A percentile compares a stretch with the other conserved stretches of the same genome.
These are phyloP conservation scores for Massarina eburnea DNA, from an alignment of 2,329 filamentous ascomycete species.

Conservation along the genomic window DNA sequence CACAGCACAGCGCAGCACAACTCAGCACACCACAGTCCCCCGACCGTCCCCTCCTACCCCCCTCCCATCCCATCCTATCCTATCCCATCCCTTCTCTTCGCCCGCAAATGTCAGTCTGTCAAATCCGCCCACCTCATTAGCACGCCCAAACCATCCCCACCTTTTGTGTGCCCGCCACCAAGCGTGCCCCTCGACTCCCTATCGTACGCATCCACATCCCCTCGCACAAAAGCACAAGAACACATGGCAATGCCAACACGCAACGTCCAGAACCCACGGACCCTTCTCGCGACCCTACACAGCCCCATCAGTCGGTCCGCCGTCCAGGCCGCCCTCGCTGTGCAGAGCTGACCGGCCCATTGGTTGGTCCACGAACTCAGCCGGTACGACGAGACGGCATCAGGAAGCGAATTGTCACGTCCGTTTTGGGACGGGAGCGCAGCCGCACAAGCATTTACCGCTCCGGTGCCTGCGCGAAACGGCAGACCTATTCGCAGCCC, in stretches of 20 bases:
- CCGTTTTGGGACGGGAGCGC: conserved; percentile 11
- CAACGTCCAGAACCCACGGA: conserved; percentile 2
- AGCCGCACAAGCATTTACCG: neutral
- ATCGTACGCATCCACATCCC: neutral
- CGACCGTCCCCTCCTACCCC: no score
- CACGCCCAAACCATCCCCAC: conserved; percentile 1
- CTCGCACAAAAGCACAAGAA: neutral
- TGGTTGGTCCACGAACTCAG: conserved; percentile 10
- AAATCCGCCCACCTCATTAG: neutral
- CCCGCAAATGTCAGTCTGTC: neutral
- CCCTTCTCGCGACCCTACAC: neutral
- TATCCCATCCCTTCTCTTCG: no score
- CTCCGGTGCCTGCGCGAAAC: neutral
- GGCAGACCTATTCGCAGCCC: neutral
- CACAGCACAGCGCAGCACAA: conserved; percentile 1
- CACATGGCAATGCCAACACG: conserved; percentile 7
- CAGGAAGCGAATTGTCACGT: conserved; percentile 16
- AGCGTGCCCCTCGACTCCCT: neutral
- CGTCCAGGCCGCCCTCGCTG: neutral
- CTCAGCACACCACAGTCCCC: neutral
- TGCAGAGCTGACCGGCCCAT: neutral
- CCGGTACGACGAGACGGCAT: conserved; percentile 4
- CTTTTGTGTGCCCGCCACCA: no score
- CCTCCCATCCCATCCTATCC: no score
- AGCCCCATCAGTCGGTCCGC: neutral